Conservation (phyloP, 768 basidiomycete genomes). For the Xerocomus brunneocitrinus region DNA sequence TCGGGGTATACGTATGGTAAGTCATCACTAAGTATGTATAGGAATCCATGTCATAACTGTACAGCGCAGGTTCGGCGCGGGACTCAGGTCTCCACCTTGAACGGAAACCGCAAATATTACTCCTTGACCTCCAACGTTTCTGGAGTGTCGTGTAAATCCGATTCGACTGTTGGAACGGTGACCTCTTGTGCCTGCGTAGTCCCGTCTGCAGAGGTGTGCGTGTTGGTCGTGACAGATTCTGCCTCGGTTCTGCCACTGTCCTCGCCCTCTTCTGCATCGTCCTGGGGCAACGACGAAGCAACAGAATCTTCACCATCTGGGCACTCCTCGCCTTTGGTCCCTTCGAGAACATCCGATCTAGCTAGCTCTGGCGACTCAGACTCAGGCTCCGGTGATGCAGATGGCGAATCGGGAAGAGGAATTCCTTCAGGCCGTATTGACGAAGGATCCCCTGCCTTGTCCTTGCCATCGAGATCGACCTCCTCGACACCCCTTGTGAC, state of each 20-base stretch:
- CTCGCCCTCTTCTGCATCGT: constrained; percentile 2
- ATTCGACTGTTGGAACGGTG: constrained; percentile 1
- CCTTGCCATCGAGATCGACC: constrained; percentile 53
- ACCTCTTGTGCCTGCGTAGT: constrained; percentile 3
- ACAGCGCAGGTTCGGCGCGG: constrained; percentile 1
- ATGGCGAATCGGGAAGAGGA: constrained; percentile 38
- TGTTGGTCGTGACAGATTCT: not conserved
- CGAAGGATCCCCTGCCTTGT: constrained; percentile 7
- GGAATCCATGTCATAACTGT: constrained; percentile 6
- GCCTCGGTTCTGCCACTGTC: constrained; percentile 1
- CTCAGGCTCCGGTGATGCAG: constrained; percentile 20
- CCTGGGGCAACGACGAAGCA: constrained; percentile 19
- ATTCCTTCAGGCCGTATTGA: constrained; percentile 29
- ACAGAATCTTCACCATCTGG: constrained; percentile 18
- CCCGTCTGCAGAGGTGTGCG: constrained; percentile 3
- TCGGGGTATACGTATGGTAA: constrained; percentile 21
- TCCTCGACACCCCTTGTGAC: constrained; percentile 68
- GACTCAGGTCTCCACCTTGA: not conserved
- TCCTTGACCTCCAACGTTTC: constrained; percentile 19
- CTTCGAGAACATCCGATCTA: constrained; percentile 5
- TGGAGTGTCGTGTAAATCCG: constrained; percentile 6
- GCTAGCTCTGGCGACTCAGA: constrained; percentile 3
- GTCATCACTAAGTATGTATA: constrained; percentile 9
- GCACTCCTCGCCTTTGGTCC: constrained; percentile 10
- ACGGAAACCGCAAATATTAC: constrained; percentile 3